These are phyloP conservation scores for Aspergillus sp. DNA, from an alignment of 2,329 filamentous ascomycete genomes.

Conservation along the genomic window DNA sequence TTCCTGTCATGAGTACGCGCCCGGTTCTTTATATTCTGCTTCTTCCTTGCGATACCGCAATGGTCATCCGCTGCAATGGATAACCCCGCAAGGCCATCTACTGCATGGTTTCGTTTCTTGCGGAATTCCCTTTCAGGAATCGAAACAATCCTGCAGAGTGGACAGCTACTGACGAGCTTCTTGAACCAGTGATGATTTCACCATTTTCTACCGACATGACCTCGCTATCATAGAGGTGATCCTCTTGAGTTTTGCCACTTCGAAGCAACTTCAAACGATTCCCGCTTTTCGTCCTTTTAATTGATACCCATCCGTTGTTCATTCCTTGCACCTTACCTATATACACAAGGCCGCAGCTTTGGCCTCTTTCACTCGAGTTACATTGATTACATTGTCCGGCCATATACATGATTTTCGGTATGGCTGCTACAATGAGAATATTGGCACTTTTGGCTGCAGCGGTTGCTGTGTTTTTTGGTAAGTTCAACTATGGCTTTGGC, in stretches of 20 bases:
- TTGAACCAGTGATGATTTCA: background rate
- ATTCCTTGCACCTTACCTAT: background rate
- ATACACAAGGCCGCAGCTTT: background rate
- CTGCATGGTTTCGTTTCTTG: background rate
- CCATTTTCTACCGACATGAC: background rate
- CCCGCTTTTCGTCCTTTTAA: background rate
- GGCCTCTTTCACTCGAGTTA: too few species aligned
- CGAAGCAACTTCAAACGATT: background rate
- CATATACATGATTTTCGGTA: too few species aligned
- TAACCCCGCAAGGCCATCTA: background rate
- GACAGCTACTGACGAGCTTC: background rate
- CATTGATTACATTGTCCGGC: too few species aligned
- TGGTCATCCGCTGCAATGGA: background rate
- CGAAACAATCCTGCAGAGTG: background rate
- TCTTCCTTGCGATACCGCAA: too few species aligned
- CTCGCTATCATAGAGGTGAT: background rate
- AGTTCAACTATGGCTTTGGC: background rate
- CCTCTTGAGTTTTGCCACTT: background rate
- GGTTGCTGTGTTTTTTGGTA: background rate
- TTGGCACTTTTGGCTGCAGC: background rate
- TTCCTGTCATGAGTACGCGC: conserved; percentile 4
- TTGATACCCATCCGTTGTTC: background rate
- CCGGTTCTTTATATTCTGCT: background rate
- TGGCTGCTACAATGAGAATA: background rate
- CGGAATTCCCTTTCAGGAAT: background rate